Evolutionary conservation across 345 rosid genomes (phyloP).

Genomic region (Pistacia atlantica): DNA sequence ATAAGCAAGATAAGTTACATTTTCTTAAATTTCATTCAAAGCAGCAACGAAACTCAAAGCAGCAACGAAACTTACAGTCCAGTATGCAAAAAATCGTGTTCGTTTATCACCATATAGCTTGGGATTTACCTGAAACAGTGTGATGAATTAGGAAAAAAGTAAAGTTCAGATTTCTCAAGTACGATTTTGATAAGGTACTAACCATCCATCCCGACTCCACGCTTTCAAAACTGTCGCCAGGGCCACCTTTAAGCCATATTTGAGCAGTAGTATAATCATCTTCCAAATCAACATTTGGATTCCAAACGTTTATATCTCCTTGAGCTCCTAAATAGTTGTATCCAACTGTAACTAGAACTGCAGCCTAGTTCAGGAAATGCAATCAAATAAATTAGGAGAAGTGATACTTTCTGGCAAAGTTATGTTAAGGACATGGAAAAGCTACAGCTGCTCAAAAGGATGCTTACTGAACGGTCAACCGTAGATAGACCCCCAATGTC

Average conservation of each 20-base stretch:
- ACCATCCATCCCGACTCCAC: constrained; percentile 61
- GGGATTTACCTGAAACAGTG: constrained; percentile 20
- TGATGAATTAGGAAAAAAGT: neutral
- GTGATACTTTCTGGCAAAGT: neutral
- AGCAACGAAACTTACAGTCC: constrained; percentile 34
- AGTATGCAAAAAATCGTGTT: constrained; percentile 27
- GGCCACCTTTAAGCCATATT: constrained; percentile 46
- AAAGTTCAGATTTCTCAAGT: neutral
- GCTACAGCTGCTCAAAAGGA: neutral
- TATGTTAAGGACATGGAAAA: neutral
- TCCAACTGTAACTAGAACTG: constrained; percentile 30
- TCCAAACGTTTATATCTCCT: constrained; percentile 54
- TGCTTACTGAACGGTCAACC: constrained; percentile 39
- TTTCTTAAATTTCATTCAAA: neutral
- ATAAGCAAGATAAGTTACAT: neutral
- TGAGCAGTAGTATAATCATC: constrained; percentile 42
- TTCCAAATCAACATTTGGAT: constrained; percentile 28
- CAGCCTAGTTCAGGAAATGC: constrained; percentile 29
- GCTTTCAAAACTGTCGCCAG: constrained; percentile 29
- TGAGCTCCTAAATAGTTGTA: constrained; percentile 40
- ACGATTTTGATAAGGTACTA: neutral
- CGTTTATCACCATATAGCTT: constrained; percentile 29
- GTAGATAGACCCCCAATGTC: neutral
- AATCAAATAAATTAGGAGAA: neutral
- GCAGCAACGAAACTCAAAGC: neutral